phyloP scores from a whole-genome alignment of 495 filamentous ascomycete species.

The Penicillium simplicissimum region DNA sequence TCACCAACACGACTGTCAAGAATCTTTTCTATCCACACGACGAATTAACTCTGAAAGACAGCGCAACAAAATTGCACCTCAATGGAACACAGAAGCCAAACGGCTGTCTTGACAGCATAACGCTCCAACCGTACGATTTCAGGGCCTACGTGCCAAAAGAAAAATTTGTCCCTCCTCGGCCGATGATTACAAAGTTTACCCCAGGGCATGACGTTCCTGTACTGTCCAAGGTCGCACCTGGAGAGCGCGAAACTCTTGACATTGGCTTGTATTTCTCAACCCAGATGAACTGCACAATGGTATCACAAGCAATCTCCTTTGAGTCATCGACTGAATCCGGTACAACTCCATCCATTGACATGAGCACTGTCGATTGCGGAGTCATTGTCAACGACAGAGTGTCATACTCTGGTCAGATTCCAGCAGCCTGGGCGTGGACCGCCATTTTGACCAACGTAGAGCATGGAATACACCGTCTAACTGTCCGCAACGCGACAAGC shows the following conservation, averaged over 20 bases:
- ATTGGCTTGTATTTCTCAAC: constrained; percentile 61
- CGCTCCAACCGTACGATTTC: constrained; percentile 60
- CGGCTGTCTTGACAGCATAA: constrained; percentile 58
- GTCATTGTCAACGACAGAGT: constrained; percentile 29
- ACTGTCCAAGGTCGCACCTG: constrained; percentile 47
- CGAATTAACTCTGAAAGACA: constrained; percentile 47
- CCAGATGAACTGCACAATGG: constrained; percentile 61
- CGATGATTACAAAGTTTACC: constrained; percentile 65
- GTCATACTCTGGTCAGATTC: constrained; percentile 49
- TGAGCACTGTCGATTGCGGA: constrained; percentile 45
- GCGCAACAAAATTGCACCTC: constrained; percentile 42
- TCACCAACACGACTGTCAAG: constrained; percentile 55
- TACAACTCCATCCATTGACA: constrained; percentile 40
- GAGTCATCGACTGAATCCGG: constrained; percentile 54
- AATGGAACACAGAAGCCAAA: constrained; percentile 48
- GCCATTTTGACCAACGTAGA: constrained; percentile 59
- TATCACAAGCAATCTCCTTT: constrained; percentile 53
- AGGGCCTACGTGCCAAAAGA: constrained; percentile 61
- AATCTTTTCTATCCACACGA: constrained; percentile 70
- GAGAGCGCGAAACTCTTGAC: constrained; percentile 47
- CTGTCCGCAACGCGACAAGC: constrained; percentile 56
- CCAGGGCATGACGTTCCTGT: constrained; percentile 66
- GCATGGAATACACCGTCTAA: constrained; percentile 66
- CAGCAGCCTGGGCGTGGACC: constrained; percentile 55
- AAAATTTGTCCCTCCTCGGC: constrained; percentile 52